Percentiles rank a stretch among this genome's conserved stretches.
phyloP scores from a whole-genome alignment of 208 protist species.

The Leishmania braziliensis region DNA sequence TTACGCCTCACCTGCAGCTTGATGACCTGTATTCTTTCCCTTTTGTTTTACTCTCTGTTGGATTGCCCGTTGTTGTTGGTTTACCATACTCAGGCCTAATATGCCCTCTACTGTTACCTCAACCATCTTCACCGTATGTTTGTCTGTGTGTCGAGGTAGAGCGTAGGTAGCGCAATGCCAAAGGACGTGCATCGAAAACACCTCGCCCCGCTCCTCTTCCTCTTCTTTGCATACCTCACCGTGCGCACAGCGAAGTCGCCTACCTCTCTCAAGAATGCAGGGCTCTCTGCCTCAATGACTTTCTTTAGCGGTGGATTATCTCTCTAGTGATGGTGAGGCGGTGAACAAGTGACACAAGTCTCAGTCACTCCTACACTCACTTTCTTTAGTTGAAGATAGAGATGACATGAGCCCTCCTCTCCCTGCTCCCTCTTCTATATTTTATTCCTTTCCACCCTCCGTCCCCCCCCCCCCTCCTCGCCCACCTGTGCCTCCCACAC shows the following conservation, averaged over 20 bases:
- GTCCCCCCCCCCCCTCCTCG: neutral
- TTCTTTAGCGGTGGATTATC: neutral
- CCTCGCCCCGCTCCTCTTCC: neutral
- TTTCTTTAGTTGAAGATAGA: neutral
- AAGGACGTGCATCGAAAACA: neutral
- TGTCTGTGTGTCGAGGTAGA: neutral
- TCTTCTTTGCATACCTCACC: neutral
- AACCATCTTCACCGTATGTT: neutral
- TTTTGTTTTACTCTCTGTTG: neutral
- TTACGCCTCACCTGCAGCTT: neutral
- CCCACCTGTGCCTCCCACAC: neutral
- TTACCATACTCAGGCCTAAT: neutral
- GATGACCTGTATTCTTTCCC: neutral
- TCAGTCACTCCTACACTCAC: neutral
- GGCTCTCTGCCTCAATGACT: neutral
- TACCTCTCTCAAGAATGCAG: neutral
- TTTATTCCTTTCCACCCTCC: neutral
- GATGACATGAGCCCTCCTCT: neutral
- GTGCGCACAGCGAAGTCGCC: neutral
- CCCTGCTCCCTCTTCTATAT: neutral
- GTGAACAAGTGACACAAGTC: neutral
- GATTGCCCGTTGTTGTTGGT: neutral
- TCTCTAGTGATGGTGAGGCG: neutral
- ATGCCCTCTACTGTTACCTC: neutral
- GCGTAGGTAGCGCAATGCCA: neutral